A percentile compares a stretch with the other conserved stretches of the same genome.
phyloP scores from a whole-genome alignment of 192 early-diverging fungal species.

The Chytriomyces sp. region DNA sequence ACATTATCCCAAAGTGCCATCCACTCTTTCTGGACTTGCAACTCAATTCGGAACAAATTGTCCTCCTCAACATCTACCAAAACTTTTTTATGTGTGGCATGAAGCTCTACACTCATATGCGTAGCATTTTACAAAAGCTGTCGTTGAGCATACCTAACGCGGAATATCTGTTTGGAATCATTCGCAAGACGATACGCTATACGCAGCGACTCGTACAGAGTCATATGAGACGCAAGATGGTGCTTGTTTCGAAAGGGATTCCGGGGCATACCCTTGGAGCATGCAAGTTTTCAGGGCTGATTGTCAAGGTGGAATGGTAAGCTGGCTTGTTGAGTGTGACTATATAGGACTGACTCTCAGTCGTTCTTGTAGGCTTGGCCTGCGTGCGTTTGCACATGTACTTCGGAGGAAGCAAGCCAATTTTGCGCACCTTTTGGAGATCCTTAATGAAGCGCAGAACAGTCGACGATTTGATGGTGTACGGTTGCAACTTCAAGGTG shows the following conservation, averaged over 20 bases:
- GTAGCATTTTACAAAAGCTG: neutral
- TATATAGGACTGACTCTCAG: neutral
- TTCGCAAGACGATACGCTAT: constrained; percentile 34
- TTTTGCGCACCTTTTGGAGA: neutral
- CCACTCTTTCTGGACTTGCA: constrained; percentile 64
- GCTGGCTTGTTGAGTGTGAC: neutral
- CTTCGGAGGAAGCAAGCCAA: constrained; percentile 15
- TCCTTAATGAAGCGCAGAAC: neutral
- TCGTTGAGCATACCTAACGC: neutral
- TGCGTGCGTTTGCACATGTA: constrained; percentile 17
- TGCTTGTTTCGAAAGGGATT: neutral
- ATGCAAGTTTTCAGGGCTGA: neutral
- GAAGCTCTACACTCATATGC: constrained; percentile 50
- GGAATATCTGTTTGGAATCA: constrained; percentile 39
- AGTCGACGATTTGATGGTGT: constrained; percentile 6
- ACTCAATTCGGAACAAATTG: constrained; percentile 60
- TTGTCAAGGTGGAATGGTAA: constrained; percentile 28
- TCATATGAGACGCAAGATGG: constrained; percentile 15
- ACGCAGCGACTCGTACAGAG: constrained; percentile 30
- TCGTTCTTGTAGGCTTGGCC: constrained; percentile 11
- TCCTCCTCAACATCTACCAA: constrained; percentile 80
- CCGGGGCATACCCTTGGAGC: neutral
- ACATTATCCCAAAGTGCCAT: constrained; percentile 63
- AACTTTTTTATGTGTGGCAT: constrained; percentile 73
- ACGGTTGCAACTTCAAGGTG: neutral